These are phyloP conservation scores for Leucosporidium creatinivorum DNA, from an alignment of 768 basidiomycete species.

Conservation along the genomic window DNA sequence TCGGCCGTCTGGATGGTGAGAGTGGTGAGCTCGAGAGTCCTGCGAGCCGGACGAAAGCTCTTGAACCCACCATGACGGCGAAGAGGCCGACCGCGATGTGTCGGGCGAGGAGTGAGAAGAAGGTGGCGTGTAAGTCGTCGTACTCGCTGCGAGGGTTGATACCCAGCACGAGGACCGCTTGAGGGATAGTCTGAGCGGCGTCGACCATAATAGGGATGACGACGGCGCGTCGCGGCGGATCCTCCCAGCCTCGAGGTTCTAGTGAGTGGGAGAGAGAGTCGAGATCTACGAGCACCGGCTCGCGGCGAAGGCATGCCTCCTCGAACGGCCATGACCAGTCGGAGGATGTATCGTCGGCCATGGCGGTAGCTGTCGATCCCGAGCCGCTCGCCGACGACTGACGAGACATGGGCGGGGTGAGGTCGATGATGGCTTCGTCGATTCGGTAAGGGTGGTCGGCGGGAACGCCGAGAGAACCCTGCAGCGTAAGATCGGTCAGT, in stretches of 20 bases:
- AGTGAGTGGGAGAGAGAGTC: conserved; percentile 18
- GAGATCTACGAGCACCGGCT: conserved; percentile 16
- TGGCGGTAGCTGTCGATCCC: no score
- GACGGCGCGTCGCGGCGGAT: conserved; percentile 9
- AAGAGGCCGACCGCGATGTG: conserved; percentile 25
- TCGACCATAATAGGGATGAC: conserved; percentile 29
- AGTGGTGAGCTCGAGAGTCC: no score
- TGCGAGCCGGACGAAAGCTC: no score
- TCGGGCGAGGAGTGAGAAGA: conserved; percentile 25
- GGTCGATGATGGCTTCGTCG: conserved; percentile 12
- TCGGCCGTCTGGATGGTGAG: conserved; percentile 12
- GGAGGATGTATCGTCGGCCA: no score
- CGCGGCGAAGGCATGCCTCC: conserved; percentile 21
- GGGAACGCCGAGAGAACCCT: conserved; percentile 21
- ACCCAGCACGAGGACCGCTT: conserved; percentile 26
- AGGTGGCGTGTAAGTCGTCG: conserved; percentile 12
- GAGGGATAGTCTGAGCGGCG: conserved; percentile 8
- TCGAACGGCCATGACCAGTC: conserved; percentile 25
- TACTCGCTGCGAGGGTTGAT: conserved; percentile 15
- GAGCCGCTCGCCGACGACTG: no score
- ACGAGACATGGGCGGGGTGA: no score
- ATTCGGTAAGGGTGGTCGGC: conserved; percentile 23
- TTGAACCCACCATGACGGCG: conserved; percentile 13
- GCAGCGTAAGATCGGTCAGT: not conserved
- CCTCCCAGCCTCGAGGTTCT: conserved; percentile 12